Conservation (phyloP, 2,329 filamentous ascomycete species). For the Aspergillus novofumigatus region DNA sequence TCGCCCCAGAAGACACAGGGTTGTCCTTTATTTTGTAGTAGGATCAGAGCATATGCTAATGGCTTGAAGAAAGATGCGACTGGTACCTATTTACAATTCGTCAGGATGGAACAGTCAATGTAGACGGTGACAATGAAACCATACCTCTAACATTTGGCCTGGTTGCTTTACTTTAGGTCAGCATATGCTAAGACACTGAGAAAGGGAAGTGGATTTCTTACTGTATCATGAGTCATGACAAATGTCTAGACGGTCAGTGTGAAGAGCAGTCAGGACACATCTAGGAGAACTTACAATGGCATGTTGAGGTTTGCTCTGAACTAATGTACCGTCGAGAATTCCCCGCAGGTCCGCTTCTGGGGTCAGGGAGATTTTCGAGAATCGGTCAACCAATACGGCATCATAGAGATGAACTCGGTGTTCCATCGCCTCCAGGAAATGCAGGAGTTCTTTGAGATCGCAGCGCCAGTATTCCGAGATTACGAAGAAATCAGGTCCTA, state of each 20-base stretch:
- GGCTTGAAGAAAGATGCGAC: conserved; percentile 66
- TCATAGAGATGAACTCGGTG: conserved; percentile 62
- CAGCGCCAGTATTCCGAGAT: conserved; percentile 68
- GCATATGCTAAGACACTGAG: background rate
- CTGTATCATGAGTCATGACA: conserved; percentile 69
- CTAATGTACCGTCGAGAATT: conserved; percentile 60
- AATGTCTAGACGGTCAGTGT: conserved; percentile 47
- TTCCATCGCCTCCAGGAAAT: conserved; percentile 57
- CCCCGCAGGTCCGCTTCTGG: conserved; percentile 58
- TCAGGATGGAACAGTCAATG: background rate
- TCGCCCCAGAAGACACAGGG: conserved; percentile 70
- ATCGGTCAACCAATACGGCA: conserved; percentile 64
- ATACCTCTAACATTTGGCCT: conserved; percentile 12
- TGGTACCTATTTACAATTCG: conserved; percentile 42
- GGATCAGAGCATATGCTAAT: conserved; percentile 67
- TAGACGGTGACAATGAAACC: background rate
- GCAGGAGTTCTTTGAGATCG: conserved; percentile 51
- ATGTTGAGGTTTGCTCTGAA: conserved; percentile 50
- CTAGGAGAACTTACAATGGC: conserved; percentile 48
- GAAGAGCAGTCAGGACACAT: background rate
- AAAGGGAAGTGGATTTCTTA: conserved; percentile 16
- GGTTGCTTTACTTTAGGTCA: conserved; percentile 7
- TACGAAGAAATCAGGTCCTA: conserved; percentile 56
- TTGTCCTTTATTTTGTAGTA: conserved; percentile 59
- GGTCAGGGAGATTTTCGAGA: conserved; percentile 56